A percentile compares a stretch with the other conserved stretches of the same genome.
Evolutionary conservation across 371 early-diverging fungal species (phyloP).

Genomic region (Mucor racemosus): DNA sequence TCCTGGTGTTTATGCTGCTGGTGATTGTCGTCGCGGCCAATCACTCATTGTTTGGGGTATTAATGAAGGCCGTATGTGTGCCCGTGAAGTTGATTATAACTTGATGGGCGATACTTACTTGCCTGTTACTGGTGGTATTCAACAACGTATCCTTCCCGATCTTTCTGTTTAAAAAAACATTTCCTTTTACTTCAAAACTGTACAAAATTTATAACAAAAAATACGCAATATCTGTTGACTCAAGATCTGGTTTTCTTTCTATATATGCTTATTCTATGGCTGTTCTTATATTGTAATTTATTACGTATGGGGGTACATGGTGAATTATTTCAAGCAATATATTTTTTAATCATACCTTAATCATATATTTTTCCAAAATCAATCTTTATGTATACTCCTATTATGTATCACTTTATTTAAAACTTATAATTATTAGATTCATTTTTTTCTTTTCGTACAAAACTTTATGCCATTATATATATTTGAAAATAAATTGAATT

Average conservation of each 20-base stretch:
- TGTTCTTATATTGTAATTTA: neutral
- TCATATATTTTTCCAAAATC: neutral
- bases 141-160: constrained; percentile 44
- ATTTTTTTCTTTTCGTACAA: neutral
- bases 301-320: constrained; percentile 17
- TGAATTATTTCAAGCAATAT: neutral
- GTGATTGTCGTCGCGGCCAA: constrained; percentile 97
- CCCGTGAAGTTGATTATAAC: constrained; percentile 88
- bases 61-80: constrained; percentile 95
- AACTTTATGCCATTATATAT: neutral
- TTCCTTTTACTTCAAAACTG: neutral
- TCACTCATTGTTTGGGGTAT: constrained; percentile 96
- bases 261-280: neutral
- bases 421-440: neutral
- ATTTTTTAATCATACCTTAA: neutral
- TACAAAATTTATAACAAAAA: neutral
- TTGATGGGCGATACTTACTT: constrained; percentile 76
- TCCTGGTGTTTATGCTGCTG: constrained; percentile 90
- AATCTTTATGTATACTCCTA: neutral
- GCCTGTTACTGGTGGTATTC: constrained; percentile 73
- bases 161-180: constrained; percentile 1
- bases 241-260: neutral
- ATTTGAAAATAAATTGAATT: constrained; percentile 1
- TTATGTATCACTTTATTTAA: neutral
- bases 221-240: neutral